Evolutionary conservation across 2,329 filamentous ascomycete genomes (phyloP).

Genomic region (Talaromyces sp.): DNA sequence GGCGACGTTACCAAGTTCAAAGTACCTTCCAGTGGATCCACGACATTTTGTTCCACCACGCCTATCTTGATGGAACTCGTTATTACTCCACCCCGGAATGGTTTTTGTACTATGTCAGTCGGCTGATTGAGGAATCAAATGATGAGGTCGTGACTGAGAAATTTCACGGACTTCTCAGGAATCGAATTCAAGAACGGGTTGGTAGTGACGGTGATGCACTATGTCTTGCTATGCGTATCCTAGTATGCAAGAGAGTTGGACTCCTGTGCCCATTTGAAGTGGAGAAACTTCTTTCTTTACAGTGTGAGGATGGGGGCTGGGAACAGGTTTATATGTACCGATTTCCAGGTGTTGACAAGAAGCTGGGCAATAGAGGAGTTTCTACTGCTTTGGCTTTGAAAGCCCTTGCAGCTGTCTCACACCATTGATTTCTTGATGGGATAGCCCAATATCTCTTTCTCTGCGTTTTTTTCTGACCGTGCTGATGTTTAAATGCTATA

Average conservation of each 20-base stretch:
- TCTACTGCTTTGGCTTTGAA: not conserved
- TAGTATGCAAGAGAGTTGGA: slow-evolving; percentile 23
- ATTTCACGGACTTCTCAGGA: not conserved
- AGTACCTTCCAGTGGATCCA: slow-evolving; percentile 23
- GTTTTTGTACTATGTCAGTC: slow-evolving; percentile 27
- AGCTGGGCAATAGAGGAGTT: not conserved
- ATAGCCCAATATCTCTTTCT: no score
- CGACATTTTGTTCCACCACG: slow-evolving; percentile 18
- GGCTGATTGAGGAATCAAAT: slow-evolving; percentile 15
- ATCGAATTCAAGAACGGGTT: slow-evolving; percentile 22
- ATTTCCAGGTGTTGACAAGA: slow-evolving; percentile 1
- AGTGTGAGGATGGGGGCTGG: slow-evolving; percentile 33
- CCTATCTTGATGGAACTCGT: slow-evolving; percentile 28
- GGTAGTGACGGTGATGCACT: slow-evolving; percentile 20
- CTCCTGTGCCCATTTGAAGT: slow-evolving; percentile 15
- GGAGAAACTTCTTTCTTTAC: slow-evolving; percentile 21
- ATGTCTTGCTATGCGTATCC: slow-evolving; percentile 24
- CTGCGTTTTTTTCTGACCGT: no score
- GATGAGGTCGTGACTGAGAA: slow-evolving; percentile 5
- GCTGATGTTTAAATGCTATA: no score
- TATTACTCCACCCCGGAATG: slow-evolving; percentile 29
- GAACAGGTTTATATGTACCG: slow-evolving; percentile 17
- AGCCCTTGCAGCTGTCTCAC: not conserved
- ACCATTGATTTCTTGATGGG: no score
- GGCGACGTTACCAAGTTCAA: slow-evolving; percentile 22